These are phyloP conservation scores for Xylaria nigripes DNA, from an alignment of 495 filamentous ascomycete genomes.

Conservation along the genomic window DNA sequence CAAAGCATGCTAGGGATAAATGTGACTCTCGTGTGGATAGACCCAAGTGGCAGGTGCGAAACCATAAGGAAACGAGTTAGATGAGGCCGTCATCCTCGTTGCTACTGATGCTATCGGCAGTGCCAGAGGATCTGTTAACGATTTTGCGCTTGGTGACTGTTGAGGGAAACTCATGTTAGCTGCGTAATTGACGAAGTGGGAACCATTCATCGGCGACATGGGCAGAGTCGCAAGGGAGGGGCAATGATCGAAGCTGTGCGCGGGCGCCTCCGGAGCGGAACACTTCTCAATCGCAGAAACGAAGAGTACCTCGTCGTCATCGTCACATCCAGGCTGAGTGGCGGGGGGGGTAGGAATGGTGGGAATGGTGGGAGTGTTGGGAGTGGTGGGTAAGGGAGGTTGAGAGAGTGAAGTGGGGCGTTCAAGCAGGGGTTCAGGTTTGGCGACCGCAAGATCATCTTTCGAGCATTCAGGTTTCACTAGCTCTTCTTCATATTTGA, in stretches of 20 bases:
- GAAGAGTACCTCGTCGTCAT: slow-evolving; percentile 23
- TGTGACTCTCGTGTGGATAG: slow-evolving; percentile 19
- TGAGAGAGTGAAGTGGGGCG: too few species aligned
- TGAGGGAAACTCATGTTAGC: slow-evolving; percentile 24
- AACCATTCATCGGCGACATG: slow-evolving; percentile 18
- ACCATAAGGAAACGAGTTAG: slow-evolving; percentile 20
- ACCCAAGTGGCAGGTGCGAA: slow-evolving; percentile 18
- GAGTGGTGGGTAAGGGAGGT: neutral
- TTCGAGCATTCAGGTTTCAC: slow-evolving; percentile 25
- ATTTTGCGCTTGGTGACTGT: slow-evolving; percentile 11
- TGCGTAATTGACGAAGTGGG: slow-evolving; percentile 22
- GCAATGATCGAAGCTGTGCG: slow-evolving; percentile 8
- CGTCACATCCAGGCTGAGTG: slow-evolving; percentile 12
- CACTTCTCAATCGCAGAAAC: slow-evolving; percentile 23
- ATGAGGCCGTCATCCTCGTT: slow-evolving; percentile 7
- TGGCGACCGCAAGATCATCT: neutral
- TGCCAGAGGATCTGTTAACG: too few species aligned
- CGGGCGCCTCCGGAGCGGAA: slow-evolving; percentile 1
- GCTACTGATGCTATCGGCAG: neutral
- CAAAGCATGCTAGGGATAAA: slow-evolving; percentile 17
- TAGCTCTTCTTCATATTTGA: slow-evolving; percentile 23
- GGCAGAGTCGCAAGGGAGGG: slow-evolving; percentile 19
- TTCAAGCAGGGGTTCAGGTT: slow-evolving; percentile 5
- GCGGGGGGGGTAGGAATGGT: too few species aligned
- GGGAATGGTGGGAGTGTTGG: too few species aligned